Percentiles rank a stretch among this genome's conserved stretches.
These are phyloP conservation scores for Blastobotrys serpentis DNA, from an alignment of 1,139 yeast genomes.

Conservation along the genomic window DNA sequence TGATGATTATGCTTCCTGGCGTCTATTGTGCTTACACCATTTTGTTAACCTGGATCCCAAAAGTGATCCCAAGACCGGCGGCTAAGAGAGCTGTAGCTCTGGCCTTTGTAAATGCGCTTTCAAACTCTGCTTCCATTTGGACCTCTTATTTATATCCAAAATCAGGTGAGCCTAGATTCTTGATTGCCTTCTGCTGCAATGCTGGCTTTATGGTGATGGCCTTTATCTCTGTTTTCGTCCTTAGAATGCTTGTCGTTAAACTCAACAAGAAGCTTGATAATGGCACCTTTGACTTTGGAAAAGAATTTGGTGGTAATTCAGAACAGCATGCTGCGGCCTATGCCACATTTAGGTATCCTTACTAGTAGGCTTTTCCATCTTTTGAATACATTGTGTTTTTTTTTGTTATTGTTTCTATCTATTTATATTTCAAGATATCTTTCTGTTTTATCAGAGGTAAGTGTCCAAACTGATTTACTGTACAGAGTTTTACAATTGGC, in stretches of 20 bases:
- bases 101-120: conserved; percentile 24
- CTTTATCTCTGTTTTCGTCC: neutral
- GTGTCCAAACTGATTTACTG: no score
- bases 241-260: conserved; percentile 13
- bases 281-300: conserved; percentile 16
- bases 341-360: neutral
- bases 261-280: conserved; percentile 19
- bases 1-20: conserved; percentile 59
- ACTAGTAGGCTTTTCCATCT: neutral
- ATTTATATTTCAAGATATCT: no score
- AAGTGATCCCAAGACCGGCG: conserved; percentile 52
- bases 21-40: conserved; percentile 57
- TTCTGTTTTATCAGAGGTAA: no score
- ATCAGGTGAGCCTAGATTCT: conserved; percentile 18
- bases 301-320: conserved; percentile 17
- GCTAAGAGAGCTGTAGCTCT: conserved; percentile 47
- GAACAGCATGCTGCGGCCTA: neutral
- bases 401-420: no score
- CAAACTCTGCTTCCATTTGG: conserved; percentile 22
- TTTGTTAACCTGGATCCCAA: conserved; percentile 57
- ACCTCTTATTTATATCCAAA: conserved; percentile 20
- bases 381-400: no score
- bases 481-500: conserved; percentile 18
- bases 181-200: conserved; percentile 19
- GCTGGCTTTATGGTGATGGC: conserved; percentile 18